A percentile compares a stretch with the other conserved stretches of the same genome.
Evolutionary conservation across 169 alveolate genomes (phyloP).

Genomic region (Eimeria praecox): DNA sequence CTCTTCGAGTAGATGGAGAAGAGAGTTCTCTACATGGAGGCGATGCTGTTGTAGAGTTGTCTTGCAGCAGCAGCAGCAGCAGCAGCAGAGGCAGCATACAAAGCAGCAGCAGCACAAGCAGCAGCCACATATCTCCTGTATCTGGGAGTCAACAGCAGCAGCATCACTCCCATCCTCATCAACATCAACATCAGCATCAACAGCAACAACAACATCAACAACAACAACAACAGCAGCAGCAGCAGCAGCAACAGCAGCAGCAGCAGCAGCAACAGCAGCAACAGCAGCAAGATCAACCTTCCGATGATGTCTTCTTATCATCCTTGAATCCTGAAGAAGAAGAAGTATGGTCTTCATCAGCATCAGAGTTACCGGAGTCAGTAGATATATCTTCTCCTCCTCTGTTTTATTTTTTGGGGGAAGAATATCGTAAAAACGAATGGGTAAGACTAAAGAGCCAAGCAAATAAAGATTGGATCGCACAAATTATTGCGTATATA

Average conservation of each 20-base stretch:
- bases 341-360: not conserved
- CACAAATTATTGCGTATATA: constrained; percentile 70
- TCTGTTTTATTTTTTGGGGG: constrained; percentile 64
- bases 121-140: not conserved
- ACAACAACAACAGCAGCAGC: not conserved
- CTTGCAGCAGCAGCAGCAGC: constrained; percentile 30
- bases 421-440: constrained; percentile 36
- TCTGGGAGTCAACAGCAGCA: not conserved
- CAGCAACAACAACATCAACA: not conserved
- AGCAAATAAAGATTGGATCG: constrained; percentile 77
- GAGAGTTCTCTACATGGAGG: not conserved
- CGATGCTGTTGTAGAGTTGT: not conserved
- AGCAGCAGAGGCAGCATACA: not conserved
- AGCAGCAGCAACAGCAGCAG: not conserved
- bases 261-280: constrained; percentile 7
- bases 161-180: no score
- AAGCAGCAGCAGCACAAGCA: not conserved
- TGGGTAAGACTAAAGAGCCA: constrained; percentile 79
- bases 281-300: not conserved
- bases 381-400: not conserved
- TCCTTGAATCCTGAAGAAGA: no score
- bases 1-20: not conserved
- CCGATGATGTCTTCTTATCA: no score
- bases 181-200: not conserved
- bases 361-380: not conserved